Base-by-base conservation (phyloP, 2,329 filamentous ascomycete genomes). In the Talaromyces piceae region DNA sequence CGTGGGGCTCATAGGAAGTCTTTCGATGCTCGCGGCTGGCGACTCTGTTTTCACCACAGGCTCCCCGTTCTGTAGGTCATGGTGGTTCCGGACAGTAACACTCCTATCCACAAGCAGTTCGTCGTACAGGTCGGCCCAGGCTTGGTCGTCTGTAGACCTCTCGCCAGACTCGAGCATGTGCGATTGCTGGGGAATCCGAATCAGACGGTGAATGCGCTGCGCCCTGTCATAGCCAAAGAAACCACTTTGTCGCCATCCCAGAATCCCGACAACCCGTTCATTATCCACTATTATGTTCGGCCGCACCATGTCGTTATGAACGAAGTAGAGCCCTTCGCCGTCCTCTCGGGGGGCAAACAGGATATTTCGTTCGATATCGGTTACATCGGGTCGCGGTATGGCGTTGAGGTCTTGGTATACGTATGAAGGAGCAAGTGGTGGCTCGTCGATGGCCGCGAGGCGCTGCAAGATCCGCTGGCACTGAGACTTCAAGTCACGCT, bases 171-270 rank as follows among this genome's bases (percentile, higher is more conserved):
- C 50, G 30, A 23, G 56, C 28, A 50, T 53, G 43, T 56, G 51
- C 18, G 54, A 52, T 8, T 54, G 53, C 13, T 54, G 58, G 2
- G 59, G 61, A 48, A 62, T 58, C 50, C 67, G 62, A 20, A 67
- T 57, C 45, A 61, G 56, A 44, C 53, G 59, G 54, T 72, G 69
- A 41, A 71, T 55, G 46, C 60, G 62, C 33, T 58, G 59, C 28
- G 64, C 65, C 47, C 65, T 61, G 31, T 62, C 57, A 37, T 62
- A 59, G 13, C 68, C 67, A 56, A 72, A 72, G 49, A 65, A 70
- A 37, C 69, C 69, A 43, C 67, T 63, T 49, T 67, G 60, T 49
- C 63, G 60, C 69, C 69, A 72, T n/a, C 66, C 67, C 41, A 61
- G 55, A 23, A 72, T 58, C 18, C 68, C 69, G 44, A 71, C 65